Evolutionary conservation across 352 stramenopile species (phyloP).

Genomic region (Globisporangium spinosum): DNA sequence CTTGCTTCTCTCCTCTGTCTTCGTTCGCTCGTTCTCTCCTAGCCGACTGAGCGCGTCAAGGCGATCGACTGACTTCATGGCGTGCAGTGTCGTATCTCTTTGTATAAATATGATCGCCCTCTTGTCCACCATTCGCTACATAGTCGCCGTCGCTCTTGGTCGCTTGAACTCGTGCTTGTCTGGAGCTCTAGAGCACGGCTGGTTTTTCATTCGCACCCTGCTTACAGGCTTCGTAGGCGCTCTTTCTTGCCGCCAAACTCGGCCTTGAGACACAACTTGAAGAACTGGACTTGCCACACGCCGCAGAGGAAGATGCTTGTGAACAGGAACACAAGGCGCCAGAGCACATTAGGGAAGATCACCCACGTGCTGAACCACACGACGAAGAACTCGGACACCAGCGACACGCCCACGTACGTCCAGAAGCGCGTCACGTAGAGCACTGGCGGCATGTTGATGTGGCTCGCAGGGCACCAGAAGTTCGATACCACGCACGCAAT

Average conservation of each 20-base stretch:
- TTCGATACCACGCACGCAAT: conserved; percentile 73
- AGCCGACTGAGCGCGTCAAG: not conserved
- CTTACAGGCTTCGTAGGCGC: conserved; percentile 64
- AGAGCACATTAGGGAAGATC: conserved; percentile 75
- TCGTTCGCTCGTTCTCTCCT: conserved; percentile 3
- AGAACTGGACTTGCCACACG: conserved; percentile 67
- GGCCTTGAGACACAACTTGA: conserved; percentile 58
- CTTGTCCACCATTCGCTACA: not conserved
- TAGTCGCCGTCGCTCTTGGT: not conserved
- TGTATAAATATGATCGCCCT: conserved; percentile 6
- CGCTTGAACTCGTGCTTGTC: not conserved
- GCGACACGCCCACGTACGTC: conserved; percentile 47
- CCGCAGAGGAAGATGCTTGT: conserved; percentile 45
- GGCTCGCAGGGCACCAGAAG: conserved; percentile 56
- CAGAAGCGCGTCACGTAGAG: conserved; percentile 74
- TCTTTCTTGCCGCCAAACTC: conserved; percentile 83
- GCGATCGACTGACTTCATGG: not conserved
- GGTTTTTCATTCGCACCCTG: not conserved
- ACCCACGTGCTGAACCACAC: conserved; percentile 81
- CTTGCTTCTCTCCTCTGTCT: not conserved
- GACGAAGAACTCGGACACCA: conserved; percentile 53
- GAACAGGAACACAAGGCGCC: conserved; percentile 62
- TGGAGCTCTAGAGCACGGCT: not conserved
- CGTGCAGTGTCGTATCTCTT: conserved; percentile 8
- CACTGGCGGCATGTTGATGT: conserved; percentile 63